Conservation (phyloP, 2,329 filamentous ascomycete species). For the Sclerotinia minor region DNA sequence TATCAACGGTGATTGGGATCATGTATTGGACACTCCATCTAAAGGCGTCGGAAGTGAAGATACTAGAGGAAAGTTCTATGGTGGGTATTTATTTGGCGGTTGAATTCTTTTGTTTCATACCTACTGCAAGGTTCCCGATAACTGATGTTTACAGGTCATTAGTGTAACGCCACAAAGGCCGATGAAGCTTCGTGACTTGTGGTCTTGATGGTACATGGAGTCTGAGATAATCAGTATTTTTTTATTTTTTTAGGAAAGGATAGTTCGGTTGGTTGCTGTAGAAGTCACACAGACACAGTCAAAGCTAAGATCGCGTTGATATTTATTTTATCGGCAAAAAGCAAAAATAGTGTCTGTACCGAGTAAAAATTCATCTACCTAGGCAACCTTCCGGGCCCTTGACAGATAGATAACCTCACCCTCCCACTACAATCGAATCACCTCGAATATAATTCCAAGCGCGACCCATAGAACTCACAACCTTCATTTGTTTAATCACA, state of each 20-base stretch:
- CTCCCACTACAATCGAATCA: not conserved
- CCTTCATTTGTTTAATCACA: not conserved
- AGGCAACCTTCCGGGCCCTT: not conserved
- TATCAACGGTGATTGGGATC: not conserved
- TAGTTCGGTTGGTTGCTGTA: not conserved
- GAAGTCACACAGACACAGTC: too few relatives aligned
- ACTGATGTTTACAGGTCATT: not conserved
- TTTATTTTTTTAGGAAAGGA: not conserved
- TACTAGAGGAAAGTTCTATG: not conserved
- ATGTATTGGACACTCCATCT: not conserved
- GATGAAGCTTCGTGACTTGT: not conserved
- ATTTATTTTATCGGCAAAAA: too few relatives aligned
- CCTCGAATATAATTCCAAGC: conserved; percentile 9
- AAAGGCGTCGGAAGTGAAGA: not conserved
- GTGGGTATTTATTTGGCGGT: not conserved
- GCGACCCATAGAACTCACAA: conserved; percentile 1
- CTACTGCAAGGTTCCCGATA: not conserved
- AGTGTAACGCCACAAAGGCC: not conserved
- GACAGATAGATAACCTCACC: not conserved
- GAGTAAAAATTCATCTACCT: too few relatives aligned
- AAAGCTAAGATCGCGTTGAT: too few relatives aligned
- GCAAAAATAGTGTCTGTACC: not conserved
- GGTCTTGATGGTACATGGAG: too few relatives aligned
- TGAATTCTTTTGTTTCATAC: not conserved
- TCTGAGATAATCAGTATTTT: too few relatives aligned